A percentile compares a stretch with the other conserved stretches of the same genome.
Conservation (phyloP, 2,329 filamentous ascomycete genomes). For the Hymenoscyphus albidus region DNA sequence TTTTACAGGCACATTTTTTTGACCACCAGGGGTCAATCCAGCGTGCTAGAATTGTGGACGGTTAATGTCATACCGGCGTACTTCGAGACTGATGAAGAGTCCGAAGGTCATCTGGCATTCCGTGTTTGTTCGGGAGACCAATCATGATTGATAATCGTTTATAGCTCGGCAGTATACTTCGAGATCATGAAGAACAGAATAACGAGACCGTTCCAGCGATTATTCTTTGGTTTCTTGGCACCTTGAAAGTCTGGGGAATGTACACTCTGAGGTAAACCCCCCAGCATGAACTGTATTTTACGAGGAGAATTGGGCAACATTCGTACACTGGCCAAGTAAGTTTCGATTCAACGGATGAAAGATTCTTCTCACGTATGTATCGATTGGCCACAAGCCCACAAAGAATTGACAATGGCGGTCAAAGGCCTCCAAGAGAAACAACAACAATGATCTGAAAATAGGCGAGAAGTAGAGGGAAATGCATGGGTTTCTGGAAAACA, state of each 20-base stretch:
- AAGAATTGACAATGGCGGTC: background rate
- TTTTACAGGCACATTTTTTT: too few relatives aligned
- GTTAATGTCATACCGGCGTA: too few relatives aligned
- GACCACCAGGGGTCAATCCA: too few relatives aligned
- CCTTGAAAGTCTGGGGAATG: background rate
- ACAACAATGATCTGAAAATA: background rate
- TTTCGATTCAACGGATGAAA: background rate
- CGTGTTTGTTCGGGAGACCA: too few relatives aligned
- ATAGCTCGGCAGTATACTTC: background rate
- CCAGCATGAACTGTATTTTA: too few relatives aligned
- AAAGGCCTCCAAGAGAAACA: background rate
- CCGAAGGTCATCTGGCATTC: too few relatives aligned
- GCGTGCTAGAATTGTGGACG: too few relatives aligned
- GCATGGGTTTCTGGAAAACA: background rate
- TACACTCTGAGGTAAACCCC: too few relatives aligned
- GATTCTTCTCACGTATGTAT: background rate
- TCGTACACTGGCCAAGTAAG: background rate
- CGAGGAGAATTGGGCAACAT: too few relatives aligned
- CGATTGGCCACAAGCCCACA: background rate
- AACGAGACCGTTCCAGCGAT: background rate
- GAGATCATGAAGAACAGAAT: background rate
- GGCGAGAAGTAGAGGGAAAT: background rate
- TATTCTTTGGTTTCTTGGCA: background rate
- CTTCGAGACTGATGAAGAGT: too few relatives aligned
- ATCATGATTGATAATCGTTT: too few relatives aligned